Base-by-base conservation (phyloP, 768 basidiomycete genomes). In the Kwoniella pini region DNA sequence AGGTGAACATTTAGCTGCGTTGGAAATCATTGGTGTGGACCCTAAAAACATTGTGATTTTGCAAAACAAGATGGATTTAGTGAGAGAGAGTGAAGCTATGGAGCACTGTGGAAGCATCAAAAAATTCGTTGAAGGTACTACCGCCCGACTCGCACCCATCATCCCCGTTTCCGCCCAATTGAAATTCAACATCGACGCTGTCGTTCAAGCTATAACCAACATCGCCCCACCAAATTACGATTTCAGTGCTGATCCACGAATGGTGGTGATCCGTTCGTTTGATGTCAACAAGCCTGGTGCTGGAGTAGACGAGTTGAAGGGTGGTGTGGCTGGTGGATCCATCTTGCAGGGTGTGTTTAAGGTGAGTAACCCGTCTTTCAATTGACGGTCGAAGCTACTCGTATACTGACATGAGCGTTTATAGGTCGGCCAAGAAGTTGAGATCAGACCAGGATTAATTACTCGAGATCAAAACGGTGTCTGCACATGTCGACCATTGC, bases 261-360 rank as follows among this genome's bases (percentile, higher is more conserved):
- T 99, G 67, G 98, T 98, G 77, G 94, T 98, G 77, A 99, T 99
- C 79, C 91, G 95, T 67, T 96, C 93, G 19, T 99, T 98, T 81
- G 96, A 99, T 78, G 95, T 99, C 78, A 99, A 99, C 84, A 97
- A 96, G 80, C 96, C 96, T 11, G 96, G 95, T 76, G 87, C 94
- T 3, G 92, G 93, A 74, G 93, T 98, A 3, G 89, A 95, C 69
- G 96, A 99, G 42, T 84, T 98, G 62, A 95, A 97, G 81, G 95
- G 95, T 60, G 96, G 96, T 74, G 96, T 98, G 38, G 96, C 96
- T 17, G 96, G 96, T 79, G 95, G 96, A 19, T 92, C 89, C 11
- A 95, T 98, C 74, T 84, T 99, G 64, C 90, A 86, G 4, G 95
- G 96, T 71, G 88, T 96, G 22, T 85, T 99, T 61, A 85, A 84